Evolutionary conservation across 306 rosid genomes (phyloP), one percentile per base, ranked within the genome.

Genomic region (Vigna radiata): DNA sequence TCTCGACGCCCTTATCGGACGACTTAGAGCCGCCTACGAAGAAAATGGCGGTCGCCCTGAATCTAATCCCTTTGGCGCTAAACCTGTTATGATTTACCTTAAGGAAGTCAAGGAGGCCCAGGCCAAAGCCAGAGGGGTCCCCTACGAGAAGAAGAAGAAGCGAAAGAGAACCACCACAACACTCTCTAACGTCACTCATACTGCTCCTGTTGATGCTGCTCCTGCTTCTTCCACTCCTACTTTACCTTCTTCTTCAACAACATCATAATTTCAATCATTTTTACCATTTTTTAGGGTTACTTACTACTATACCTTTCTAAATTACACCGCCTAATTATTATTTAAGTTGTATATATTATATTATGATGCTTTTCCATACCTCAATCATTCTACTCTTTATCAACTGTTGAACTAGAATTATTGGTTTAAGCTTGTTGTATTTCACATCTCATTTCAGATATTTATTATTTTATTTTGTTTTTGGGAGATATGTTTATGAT

Each of bases 101-200:
- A 88, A 91, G 62, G 99, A 96, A 60, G 97, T 96, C 1, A 85
- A 97, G 65, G 99, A 95, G 67, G 86, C 89, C 0, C 99, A 92
- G 13, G 97, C 98, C 21, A 96, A 89, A 65, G 98, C 97, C 0
- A 88, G 97, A 78, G 98, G 98, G 13, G 92, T 94, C 58, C 95
- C 98, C 19, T 96, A 96, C 39, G 97, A 95, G 81, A 96, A 96
- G 83, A 96, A 96, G 83, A 96, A 92, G 87, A 96, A 96, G 65
- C 81, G 99, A 36, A 96, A 88, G 83, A 75, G 97, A 21, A 63
- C 85, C 1, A 14, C 88, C 4, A 75, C 73, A 1, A 68, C 68
- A 5, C 84, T 81, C 68, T 39, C 92, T 15, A 83, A 83, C 16
- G 83, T 54, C 10, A 77, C 33, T 2, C 59, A 47, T 29, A 67